These are phyloP conservation scores for Hanseniaspora guilliermondii DNA, from an alignment of 805 yeast genomes.

Conservation along the genomic window DNA sequence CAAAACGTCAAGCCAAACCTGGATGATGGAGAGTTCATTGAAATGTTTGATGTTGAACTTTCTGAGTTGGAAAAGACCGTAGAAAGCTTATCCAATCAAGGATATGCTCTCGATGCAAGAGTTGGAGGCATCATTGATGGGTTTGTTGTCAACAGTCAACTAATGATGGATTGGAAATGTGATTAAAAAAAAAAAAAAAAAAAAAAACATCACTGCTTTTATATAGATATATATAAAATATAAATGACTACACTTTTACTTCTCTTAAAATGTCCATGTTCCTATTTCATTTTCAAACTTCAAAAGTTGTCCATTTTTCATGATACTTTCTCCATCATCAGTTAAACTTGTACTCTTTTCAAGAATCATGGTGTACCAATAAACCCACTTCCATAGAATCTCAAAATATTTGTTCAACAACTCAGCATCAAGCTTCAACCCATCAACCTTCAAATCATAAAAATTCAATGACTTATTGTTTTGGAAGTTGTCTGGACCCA, in stretches of 20 bases:
- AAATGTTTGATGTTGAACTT: conserved; percentile 66
- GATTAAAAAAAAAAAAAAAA: not conserved
- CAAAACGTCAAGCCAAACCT: conserved; percentile 56
- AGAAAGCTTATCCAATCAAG: conserved; percentile 42
- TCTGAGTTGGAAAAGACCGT: conserved; percentile 43
- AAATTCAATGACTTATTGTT: conserved; percentile 9
- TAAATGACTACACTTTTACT: too few species aligned
- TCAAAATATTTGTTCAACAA: not conserved
- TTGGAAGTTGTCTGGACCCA: conserved; percentile 8
- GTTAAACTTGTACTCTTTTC: conserved; percentile 24
- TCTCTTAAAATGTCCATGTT: conserved; percentile 2
- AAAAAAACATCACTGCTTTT: not conserved
- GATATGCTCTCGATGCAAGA: conserved; percentile 74
- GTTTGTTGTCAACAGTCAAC: not conserved
- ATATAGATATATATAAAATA: not conserved
- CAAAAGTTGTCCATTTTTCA: conserved; percentile 17
- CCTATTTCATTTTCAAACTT: conserved; percentile 11
- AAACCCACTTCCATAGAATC: conserved; percentile 24
- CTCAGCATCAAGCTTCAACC: not conserved
- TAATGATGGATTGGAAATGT: conserved; percentile 14
- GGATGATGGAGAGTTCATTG: conserved; percentile 88
- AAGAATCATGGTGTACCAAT: conserved; percentile 24
- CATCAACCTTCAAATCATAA: conserved; percentile 2
- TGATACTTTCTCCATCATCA: conserved; percentile 14
- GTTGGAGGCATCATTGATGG: conserved; percentile 26